phyloP scores from a whole-genome alignment of 2,329 filamentous ascomycete species.

The Hypoxylon sp. region DNA sequence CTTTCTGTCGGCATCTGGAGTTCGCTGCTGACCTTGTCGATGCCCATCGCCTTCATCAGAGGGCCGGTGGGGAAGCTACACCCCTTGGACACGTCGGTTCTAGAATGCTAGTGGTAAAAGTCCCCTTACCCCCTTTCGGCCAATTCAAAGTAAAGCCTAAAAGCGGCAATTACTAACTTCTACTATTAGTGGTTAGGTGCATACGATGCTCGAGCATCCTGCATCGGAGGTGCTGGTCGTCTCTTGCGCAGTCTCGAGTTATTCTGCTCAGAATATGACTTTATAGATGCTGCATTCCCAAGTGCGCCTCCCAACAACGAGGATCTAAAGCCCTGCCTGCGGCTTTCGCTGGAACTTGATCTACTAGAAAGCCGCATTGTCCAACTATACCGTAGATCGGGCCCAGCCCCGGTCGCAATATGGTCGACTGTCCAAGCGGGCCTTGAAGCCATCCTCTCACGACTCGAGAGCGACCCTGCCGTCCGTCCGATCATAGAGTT shows the following conservation, averaged over 20 bases:
- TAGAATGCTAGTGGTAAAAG: conserved; percentile 29
- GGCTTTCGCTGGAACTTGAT: conserved; percentile 37
- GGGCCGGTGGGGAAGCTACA: conserved; percentile 30
- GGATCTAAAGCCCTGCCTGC: conserved; percentile 36
- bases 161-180: too few species aligned
- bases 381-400: conserved; percentile 27
- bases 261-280: conserved; percentile 39
- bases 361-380: conserved; percentile 37
- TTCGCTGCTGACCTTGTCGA: conserved; percentile 42
- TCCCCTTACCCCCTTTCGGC: too few species aligned
- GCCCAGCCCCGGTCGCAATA: conserved; percentile 8
- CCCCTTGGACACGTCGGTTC: conserved; percentile 35
- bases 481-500: conserved; percentile 30
- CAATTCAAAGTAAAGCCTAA: too few species aligned
- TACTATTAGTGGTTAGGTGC: conserved; percentile 31
- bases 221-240: conserved; percentile 36
- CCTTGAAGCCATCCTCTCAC: conserved; percentile 29
- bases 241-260: conserved; percentile 34
- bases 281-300: conserved; percentile 36
- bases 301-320: conserved; percentile 22
- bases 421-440: conserved; percentile 35
- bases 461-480: conserved; percentile 25
- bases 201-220: conserved; percentile 38
- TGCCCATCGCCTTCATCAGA: conserved; percentile 36
- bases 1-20: conserved; percentile 34